Evolutionary conservation across 176 grass and related monocot genomes (phyloP), one percentile per base, ranked within the genome.

Genomic region (Stipa capillata): DNA sequence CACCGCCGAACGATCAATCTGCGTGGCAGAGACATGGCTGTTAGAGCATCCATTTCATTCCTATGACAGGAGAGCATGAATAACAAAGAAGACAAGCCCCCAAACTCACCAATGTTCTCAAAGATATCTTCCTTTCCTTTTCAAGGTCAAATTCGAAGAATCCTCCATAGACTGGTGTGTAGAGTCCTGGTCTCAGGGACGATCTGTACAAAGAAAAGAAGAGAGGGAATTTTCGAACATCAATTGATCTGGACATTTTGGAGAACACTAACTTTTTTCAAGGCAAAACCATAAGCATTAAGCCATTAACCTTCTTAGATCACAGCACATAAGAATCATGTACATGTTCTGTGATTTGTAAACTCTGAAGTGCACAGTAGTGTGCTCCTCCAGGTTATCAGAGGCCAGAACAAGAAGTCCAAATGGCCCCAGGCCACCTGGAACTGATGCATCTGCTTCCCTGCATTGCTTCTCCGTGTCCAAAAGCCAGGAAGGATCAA

Each of bases 1-100:
- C n/a, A n/a, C n/a, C n/a, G n/a, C n/a, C 36, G 93, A 96, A n/a
- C 76, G 83, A 65, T 97, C 90, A 32, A 93, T 88, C 90, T 97
- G 74, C 74, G 73, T 7, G 41, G 29, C 32, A 70, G 16, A 77
- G 32, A 36, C 29, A 15, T 60, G 27, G 32, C 12, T 52, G 65
- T 85, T 78, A 7, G 8, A 17, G 35, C 32, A 70, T 50, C 8
- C 41, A 13, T n/a, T n/a, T n/a, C n/a, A n/a, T 80, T 73, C 49
- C 5, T 78, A 28, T 29, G 48, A 60, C 21, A 6, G 20, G 71
- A 43, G 39, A 18, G 15, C 1, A 8, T 29, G 21, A 1, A 69
- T 6, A n/a, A n/a, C n/a, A n/a, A 18, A 44, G 33, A 20, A 45
- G 27, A 6, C 8, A 7, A 18, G 35, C 4, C 2, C 23, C 41